phyloP scores from a whole-genome alignment of 2,329 filamentous ascomycete species.

The Diaporthe sp. region DNA sequence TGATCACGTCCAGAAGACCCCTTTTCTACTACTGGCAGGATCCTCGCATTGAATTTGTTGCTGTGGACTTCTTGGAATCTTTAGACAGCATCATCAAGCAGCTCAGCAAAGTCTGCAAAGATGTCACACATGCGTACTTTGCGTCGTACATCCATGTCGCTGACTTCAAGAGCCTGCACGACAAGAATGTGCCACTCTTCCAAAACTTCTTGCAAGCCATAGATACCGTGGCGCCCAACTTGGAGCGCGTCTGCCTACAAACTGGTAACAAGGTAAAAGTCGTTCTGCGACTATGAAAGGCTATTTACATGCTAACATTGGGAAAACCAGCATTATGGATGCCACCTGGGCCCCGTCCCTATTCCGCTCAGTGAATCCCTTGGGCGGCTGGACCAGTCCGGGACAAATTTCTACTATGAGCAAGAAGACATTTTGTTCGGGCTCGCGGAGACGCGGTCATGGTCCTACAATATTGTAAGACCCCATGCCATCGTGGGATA shows the following conservation, averaged over 20 bases:
- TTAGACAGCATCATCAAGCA: constrained; percentile 33
- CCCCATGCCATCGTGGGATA: constrained; percentile 49
- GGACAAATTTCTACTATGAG: not conserved
- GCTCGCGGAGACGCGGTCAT: not conserved
- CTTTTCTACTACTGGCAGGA: constrained; percentile 31
- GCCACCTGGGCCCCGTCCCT: not conserved
- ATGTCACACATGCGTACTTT: constrained; percentile 40
- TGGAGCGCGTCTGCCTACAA: constrained; percentile 36
- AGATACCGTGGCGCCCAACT: constrained; percentile 23
- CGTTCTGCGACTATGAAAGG: not conserved
- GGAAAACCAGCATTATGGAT: not conserved
- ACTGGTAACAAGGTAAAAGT: constrained; percentile 35
- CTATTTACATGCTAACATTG: not conserved
- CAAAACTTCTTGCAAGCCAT: constrained; percentile 34
- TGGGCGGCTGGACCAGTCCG: not conserved
- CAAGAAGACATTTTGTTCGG: not conserved
- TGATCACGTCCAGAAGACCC: not conserved
- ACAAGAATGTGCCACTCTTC: constrained; percentile 38
- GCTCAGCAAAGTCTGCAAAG: constrained; percentile 29
- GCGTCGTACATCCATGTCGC: constrained; percentile 37
- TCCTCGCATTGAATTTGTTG: constrained; percentile 36
- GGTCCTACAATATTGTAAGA: constrained; percentile 46
- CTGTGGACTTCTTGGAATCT: constrained; percentile 37
- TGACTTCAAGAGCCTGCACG: constrained; percentile 33
- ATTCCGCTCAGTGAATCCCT: not conserved